Percentiles rank a stretch among this genome's conserved stretches.
Conservation (phyloP, 331 rosid genomes). For the Quercus tomentella region DNA sequence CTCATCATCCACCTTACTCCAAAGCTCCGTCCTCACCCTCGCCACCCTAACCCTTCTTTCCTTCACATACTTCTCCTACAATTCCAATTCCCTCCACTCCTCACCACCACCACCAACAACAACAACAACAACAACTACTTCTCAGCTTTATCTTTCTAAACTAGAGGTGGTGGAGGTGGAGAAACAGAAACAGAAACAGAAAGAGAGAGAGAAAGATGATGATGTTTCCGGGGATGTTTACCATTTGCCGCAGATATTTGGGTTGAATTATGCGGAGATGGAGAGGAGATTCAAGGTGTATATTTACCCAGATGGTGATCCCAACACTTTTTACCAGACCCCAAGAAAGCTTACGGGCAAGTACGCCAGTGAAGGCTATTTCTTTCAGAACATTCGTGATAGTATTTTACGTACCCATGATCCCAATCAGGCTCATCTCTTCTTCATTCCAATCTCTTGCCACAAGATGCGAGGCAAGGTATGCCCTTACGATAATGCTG, state of each 20-base stretch:
- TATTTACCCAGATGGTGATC: constrained; percentile 90
- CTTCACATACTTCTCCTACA: constrained; percentile 70
- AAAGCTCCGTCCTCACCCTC: constrained; percentile 61
- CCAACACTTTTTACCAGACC: constrained; percentile 85
- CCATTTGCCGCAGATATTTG: constrained; percentile 73
- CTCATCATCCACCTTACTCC: constrained; percentile 14
- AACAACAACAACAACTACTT: constrained; percentile 6
- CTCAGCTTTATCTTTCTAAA: constrained; percentile 20
- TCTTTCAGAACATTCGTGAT: constrained; percentile 90
- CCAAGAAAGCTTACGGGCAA: constrained; percentile 95
- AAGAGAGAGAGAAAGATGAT: background rate
- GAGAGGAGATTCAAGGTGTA: constrained; percentile 80
- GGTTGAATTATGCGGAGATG: constrained; percentile 75
- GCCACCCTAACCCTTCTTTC: constrained; percentile 74
- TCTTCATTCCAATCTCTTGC: constrained; percentile 92
- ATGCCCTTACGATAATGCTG: background rate
- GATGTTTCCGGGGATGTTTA: constrained; percentile 39
- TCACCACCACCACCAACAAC: constrained; percentile 23
- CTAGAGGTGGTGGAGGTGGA: constrained; percentile 1
- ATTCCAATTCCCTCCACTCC: constrained; percentile 37
- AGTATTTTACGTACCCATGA: constrained; percentile 69
- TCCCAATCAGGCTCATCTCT: constrained; percentile 85
- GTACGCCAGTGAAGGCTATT: constrained; percentile 89
- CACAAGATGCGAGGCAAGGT: constrained; percentile 99
- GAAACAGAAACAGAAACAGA: background rate